Percentiles rank a stretch among this genome's conserved stretches.
Evolutionary conservation across 2,329 filamentous ascomycete genomes (phyloP).

Genomic region (Verticillium klebahnii): DNA sequence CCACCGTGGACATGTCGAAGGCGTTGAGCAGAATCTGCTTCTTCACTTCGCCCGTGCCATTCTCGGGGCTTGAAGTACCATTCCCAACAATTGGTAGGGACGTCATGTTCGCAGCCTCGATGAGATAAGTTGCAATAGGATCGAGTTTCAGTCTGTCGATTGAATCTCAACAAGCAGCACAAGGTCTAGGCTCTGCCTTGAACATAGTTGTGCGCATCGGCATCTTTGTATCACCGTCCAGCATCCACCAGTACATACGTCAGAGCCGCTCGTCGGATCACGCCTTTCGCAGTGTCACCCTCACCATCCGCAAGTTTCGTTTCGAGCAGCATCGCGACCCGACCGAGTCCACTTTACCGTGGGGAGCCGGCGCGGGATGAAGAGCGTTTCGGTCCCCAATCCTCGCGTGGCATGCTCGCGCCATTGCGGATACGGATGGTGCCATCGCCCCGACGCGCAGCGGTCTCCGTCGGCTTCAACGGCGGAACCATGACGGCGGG

Average conservation of each 20-base stretch:
- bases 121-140: not conserved
- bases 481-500: not conserved
- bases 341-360: not conserved
- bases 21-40: conserved; percentile 53
- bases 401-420: conserved; percentile 7
- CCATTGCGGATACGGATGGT: conserved; percentile 8
- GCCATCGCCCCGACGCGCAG: conserved; percentile 3
- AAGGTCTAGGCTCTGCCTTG: not conserved
- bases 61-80: not conserved
- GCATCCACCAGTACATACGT: not conserved
- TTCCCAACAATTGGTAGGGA: conserved; percentile 3
- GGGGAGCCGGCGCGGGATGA: conserved; percentile 10
- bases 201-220: not conserved
- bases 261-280: not conserved
- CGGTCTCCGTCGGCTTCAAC: not conserved
- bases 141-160: too few relatives aligned
- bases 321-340: not conserved
- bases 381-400: conserved; percentile 4
- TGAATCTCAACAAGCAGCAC: too few relatives aligned
- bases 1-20: conserved; percentile 62
- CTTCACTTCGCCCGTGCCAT: conserved; percentile 2
- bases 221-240: not conserved
- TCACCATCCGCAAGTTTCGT: not conserved
- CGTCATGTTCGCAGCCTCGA: not conserved
- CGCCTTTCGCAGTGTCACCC: not conserved